Conservation (phyloP, 2,329 filamentous ascomycete species). For the Monilinia polystroma region DNA sequence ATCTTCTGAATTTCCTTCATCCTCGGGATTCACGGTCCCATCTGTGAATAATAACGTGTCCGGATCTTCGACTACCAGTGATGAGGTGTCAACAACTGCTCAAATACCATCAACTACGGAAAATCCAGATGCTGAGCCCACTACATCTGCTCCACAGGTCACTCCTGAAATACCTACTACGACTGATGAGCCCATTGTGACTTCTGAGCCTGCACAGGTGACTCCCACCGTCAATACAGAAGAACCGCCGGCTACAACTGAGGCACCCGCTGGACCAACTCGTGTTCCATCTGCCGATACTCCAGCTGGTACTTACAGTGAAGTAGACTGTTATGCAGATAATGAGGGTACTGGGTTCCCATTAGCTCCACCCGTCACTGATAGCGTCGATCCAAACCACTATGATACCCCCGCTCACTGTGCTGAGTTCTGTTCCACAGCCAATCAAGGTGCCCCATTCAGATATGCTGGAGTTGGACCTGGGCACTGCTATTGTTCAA, state of each 20-base stretch:
- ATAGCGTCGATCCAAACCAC: neutral
- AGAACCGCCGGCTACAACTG: neutral
- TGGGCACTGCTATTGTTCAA: conserved; percentile 17
- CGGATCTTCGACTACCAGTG: neutral
- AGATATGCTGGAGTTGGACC: conserved; percentile 12
- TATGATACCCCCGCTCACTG: conserved; percentile 8
- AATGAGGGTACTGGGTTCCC: conserved; percentile 9
- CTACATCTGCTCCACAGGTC: neutral
- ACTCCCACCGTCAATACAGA: neutral
- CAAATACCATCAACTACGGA: neutral
- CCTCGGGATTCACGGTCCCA: neutral
- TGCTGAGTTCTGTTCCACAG: conserved; percentile 1
- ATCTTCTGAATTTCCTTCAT: conserved; percentile 12
- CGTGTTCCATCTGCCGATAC: conserved; percentile 3
- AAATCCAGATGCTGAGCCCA: neutral
- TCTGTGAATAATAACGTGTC: neutral
- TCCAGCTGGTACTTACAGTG: conserved; percentile 6
- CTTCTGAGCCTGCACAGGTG: neutral
- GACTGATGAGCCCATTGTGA: neutral
- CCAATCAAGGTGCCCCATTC: neutral
- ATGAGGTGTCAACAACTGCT: neutral
- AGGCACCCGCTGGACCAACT: conserved; percentile 2
- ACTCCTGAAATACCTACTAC: neutral
- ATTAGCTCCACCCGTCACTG: conserved; percentile 5
- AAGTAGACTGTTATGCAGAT: conserved; percentile 8